Percentiles rank a stretch among this genome's conserved stretches.
Evolutionary conservation across 2,329 filamentous ascomycete species (phyloP).

Genomic region (Pseudopyricularia javanii): DNA sequence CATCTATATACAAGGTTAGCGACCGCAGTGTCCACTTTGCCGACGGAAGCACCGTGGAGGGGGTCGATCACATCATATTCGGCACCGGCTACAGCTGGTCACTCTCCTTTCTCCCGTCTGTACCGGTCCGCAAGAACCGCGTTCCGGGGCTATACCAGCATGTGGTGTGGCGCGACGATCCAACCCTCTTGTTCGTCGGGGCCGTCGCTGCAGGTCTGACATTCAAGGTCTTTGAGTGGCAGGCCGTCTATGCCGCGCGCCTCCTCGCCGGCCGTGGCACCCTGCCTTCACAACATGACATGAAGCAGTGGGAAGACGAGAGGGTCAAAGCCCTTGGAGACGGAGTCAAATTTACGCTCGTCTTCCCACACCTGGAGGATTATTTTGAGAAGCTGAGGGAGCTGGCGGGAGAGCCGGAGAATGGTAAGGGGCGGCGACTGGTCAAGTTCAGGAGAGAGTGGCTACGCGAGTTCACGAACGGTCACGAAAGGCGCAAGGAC

Average conservation of each 20-base stretch:
- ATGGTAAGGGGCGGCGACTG: not conserved
- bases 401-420: not conserved
- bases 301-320: conserved; percentile 39
- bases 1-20: conserved; percentile 7
- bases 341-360: not conserved
- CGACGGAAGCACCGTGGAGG: conserved; percentile 36
- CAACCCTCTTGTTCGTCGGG: conserved; percentile 43
- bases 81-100: conserved; percentile 57
- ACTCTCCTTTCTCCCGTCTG: conserved; percentile 43
- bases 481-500: too few species aligned
- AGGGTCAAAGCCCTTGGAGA: not conserved
- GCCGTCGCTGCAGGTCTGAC: conserved; percentile 46
- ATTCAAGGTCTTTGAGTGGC: conserved; percentile 59
- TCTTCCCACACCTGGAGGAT: not conserved
- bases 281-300: conserved; percentile 35
- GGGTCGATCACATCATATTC: conserved; percentile 52
- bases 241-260: conserved; percentile 48
- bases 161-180: conserved; percentile 40
- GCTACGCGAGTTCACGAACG: too few species aligned
- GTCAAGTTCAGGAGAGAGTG: too few species aligned
- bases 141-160: conserved; percentile 45
- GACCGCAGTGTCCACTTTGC: conserved; percentile 34
- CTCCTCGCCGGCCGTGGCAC: conserved; percentile 39
- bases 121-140: conserved; percentile 40
- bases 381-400: conserved; percentile 1